Conservation (phyloP, 768 basidiomycete genomes). For the Hypholoma fasciculare region DNA sequence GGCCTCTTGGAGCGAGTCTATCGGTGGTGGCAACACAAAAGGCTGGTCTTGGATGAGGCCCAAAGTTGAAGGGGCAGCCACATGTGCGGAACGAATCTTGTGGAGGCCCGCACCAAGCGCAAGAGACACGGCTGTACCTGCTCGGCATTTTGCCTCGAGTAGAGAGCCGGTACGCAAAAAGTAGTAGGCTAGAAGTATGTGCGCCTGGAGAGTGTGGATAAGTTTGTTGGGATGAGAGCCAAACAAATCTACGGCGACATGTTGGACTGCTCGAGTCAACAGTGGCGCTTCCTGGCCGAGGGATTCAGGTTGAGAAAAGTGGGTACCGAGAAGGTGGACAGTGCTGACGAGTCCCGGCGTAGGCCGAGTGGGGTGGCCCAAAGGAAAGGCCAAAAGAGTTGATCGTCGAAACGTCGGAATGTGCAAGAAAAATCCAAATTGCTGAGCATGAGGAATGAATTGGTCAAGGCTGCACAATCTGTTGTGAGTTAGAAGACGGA, state of each 20-base stretch:
- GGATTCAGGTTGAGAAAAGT: constrained; percentile 44
- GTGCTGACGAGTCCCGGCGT: constrained; percentile 48
- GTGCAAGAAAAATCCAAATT: constrained; percentile 70
- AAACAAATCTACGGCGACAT: constrained; percentile 45
- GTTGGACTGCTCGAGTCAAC: constrained; percentile 48
- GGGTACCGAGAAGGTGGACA: constrained; percentile 54
- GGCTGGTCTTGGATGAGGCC: constrained; percentile 42
- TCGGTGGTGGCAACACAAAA: constrained; percentile 39
- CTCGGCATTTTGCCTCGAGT: constrained; percentile 61
- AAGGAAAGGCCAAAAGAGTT: constrained; percentile 46
- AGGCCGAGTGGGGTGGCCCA: constrained; percentile 48
- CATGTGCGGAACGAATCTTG: constrained; percentile 38
- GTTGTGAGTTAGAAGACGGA: constrained; percentile 7
- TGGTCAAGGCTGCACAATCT: constrained; percentile 45
- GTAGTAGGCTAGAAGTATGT: constrained; percentile 66
- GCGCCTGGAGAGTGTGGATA: constrained; percentile 57
- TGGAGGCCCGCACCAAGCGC: constrained; percentile 49
- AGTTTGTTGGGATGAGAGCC: constrained; percentile 49
- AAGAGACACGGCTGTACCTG: constrained; percentile 52
- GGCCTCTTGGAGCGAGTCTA: constrained; percentile 55
- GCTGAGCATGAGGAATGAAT: constrained; percentile 56
- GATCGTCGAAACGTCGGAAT: constrained; percentile 45
- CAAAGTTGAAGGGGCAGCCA: constrained; percentile 34
- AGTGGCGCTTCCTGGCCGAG: constrained; percentile 45
- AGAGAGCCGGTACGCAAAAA: constrained; percentile 60